Percentiles rank a stretch among this genome's conserved stretches.
These are phyloP conservation scores for Colletotrichum tropicicola DNA, from an alignment of 2,329 filamentous ascomycete species.

Conservation along the genomic window DNA sequence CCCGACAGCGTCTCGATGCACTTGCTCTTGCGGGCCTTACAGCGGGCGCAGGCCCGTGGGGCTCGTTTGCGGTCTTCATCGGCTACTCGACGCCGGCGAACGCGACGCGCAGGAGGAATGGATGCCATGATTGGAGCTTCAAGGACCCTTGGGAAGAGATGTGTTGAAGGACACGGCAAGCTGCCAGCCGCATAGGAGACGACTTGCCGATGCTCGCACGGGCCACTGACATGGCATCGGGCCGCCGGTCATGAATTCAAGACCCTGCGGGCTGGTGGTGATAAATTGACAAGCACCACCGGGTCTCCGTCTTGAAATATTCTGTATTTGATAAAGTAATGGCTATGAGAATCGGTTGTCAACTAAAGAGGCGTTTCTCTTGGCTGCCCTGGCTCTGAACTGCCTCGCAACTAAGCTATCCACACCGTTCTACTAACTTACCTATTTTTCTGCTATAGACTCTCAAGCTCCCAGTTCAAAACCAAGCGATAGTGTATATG, in stretches of 20 bases:
- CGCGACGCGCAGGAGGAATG: neutral
- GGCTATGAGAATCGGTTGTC: no score
- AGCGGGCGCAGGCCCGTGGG: conserved; percentile 42
- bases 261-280: no score
- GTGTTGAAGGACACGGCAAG: neutral
- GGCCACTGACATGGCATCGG: neutral
- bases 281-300: no score
- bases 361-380: no score
- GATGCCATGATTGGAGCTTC: neutral
- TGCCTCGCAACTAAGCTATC: no score
- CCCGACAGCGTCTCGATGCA: conserved; percentile 40
- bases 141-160: neutral
- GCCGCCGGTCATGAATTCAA: neutral
- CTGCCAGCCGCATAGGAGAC: neutral
- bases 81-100: conserved; percentile 36
- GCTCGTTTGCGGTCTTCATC: conserved; percentile 44
- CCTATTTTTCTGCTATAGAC: no score
- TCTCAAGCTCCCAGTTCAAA: no score
- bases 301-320: no score
- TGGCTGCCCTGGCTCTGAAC: no score
- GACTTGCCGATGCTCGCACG: neutral
- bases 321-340: no score
- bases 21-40: conserved; percentile 43
- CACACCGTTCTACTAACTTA: no score
- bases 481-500: no score